phyloP scores from a whole-genome alignment of 495 filamentous ascomycete genomes.

The Bathelium albidoporum region DNA sequence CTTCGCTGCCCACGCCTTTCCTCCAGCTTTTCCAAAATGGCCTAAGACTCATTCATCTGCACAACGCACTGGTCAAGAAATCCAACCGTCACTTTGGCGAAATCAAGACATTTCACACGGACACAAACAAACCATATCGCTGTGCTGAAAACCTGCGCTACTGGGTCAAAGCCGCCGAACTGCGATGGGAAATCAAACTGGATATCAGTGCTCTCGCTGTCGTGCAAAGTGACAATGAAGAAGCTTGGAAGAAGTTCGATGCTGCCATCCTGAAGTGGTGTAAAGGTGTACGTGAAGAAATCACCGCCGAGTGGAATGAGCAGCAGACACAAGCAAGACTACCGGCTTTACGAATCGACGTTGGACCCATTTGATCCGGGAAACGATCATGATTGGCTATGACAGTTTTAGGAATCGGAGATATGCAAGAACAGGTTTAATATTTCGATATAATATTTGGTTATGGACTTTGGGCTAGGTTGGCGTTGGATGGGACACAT shows the following conservation, averaged over 20 bases:
- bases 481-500: not conserved
- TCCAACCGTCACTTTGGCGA: constrained; percentile 83
- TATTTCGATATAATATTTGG: not conserved
- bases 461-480: not conserved
- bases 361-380: not conserved
- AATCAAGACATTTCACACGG: constrained; percentile 76
- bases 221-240: constrained; percentile 54
- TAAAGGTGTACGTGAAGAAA: constrained; percentile 62
- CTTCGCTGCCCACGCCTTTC: constrained; percentile 61
- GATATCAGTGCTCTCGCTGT: constrained; percentile 80
- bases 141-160: constrained; percentile 85
- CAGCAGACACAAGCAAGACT: constrained; percentile 21
- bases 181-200: constrained; percentile 84
- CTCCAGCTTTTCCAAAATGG: constrained; percentile 66
- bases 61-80: constrained; percentile 77
- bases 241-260: constrained; percentile 72
- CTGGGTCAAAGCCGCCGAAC: constrained; percentile 92
- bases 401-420: not conserved
- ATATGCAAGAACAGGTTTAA: not conserved
- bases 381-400: not conserved
- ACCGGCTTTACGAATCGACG: constrained; percentile 20
- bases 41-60: constrained; percentile 68
- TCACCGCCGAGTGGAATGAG: constrained; percentile 50
- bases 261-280: constrained; percentile 71
- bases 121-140: constrained; percentile 89